These are phyloP conservation scores for Gaeumannomyces tritici DNA, from an alignment of 2,329 filamentous ascomycete species.

Conservation along the genomic window DNA sequence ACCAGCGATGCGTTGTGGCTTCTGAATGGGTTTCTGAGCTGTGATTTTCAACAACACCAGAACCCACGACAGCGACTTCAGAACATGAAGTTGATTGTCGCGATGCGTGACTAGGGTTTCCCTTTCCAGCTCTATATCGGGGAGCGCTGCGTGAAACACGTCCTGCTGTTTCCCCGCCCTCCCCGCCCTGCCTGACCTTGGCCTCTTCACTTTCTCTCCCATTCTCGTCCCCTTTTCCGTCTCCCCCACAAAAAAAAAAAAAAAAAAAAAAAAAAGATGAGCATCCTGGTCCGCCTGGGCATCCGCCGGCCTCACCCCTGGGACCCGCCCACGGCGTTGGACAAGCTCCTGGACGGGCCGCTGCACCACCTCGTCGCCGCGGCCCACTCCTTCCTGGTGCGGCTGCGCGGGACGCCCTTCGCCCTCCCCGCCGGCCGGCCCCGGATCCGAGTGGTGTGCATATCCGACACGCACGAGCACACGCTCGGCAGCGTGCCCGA, in stretches of 20 bases:
- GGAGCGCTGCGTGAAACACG: too few species aligned
- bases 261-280: constrained; percentile 1
- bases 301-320: constrained; percentile 9
- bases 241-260: too few species aligned
- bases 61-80: too few species aligned
- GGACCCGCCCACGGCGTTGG: constrained; percentile 37
- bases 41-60: too few species aligned
- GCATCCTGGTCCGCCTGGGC: constrained; percentile 9
- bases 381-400: constrained; percentile 54
- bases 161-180: background rate
- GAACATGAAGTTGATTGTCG: too few species aligned
- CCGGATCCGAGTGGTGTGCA: constrained; percentile 66
- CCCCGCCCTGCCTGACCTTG: background rate
- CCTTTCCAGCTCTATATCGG: too few species aligned
- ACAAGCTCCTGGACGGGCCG: constrained; percentile 59
- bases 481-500: constrained; percentile 51
- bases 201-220: background rate
- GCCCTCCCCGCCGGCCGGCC: constrained; percentile 45
- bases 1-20: too few species aligned
- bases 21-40: too few species aligned
- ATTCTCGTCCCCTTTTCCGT: background rate
- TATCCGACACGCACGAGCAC: constrained; percentile 79
- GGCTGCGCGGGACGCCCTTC: constrained; percentile 58
- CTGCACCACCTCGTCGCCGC: constrained; percentile 52
- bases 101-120: too few species aligned